These are phyloP conservation scores for Neopestalotiopsis clavispora DNA, from an alignment of 2,329 filamentous ascomycete species.

Conservation along the genomic window DNA sequence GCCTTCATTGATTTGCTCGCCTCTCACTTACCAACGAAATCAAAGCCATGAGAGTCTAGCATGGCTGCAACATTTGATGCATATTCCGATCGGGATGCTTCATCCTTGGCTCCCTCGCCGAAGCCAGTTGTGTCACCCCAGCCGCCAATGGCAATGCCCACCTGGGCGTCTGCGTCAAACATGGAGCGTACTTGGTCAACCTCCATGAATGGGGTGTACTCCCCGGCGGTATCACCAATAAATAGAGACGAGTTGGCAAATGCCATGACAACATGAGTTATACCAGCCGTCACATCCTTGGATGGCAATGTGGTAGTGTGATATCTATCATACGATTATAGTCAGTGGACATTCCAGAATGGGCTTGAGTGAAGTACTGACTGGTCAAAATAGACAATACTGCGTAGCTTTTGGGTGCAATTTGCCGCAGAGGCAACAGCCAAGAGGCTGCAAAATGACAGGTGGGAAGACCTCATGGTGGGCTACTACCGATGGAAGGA, in stretches of 20 bases:
- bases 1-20: no score
- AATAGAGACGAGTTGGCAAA: constrained; percentile 35
- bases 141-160: constrained; percentile 75
- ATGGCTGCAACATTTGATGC: constrained; percentile 68
- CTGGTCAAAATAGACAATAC: constrained; percentile 24
- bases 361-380: background rate
- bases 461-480: background rate
- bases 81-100: constrained; percentile 59
- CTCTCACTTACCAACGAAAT: constrained; percentile 63
- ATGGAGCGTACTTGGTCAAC: constrained; percentile 43
- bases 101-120: constrained; percentile 56
- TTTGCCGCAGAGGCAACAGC: background rate
- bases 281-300: constrained; percentile 25
- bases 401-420: constrained; percentile 16
- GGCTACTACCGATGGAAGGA: background rate
- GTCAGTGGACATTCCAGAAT: background rate
- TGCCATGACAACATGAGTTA: constrained; percentile 36
- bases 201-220: constrained; percentile 31
- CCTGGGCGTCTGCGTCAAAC: constrained; percentile 59
- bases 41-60: constrained; percentile 65
- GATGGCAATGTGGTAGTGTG: constrained; percentile 20
- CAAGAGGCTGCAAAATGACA: constrained; percentile 1
- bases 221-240: constrained; percentile 26
- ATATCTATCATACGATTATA: constrained; percentile 11
- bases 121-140: constrained; percentile 75